Base-by-base conservation (phyloP, 1,139 yeast species). In the Magnusiomyces tetraspermus region DNA sequence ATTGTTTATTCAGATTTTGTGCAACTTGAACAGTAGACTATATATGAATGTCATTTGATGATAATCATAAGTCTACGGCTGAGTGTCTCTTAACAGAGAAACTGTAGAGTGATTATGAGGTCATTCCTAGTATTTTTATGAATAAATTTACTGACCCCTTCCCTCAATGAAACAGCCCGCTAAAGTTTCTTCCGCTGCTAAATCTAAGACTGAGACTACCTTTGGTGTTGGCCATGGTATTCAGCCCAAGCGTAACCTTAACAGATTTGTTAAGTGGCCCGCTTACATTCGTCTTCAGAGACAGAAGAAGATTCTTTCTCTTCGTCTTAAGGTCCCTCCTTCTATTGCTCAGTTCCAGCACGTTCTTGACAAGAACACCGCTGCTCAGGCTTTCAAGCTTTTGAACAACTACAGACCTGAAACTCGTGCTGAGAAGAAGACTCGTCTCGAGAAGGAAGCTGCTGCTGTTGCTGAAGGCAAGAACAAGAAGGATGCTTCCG, bases 391-490 rank as follows among this genome's bases (percentile, higher is more conserved):
- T 65, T 85, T 90, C 82, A 89, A 90, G 80, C 84, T 90, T 70
- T 83, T 90, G 79, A 88, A 88, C 94, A 90, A 89, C 80, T 90
- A 90, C 86, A 85, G 95, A 79, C 97, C 97, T 72, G 97, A 90
- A 80, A 86, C 96, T 66, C 70, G 82, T 72, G 85, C 92, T 70
- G 96, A 90, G 78, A 90, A 90, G 95, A 88, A 89, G 82, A 96
- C 88, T 79, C 88, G 97, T 80, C 85, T 90, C 71, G 85, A 95
- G 76, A 89, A 86, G 78, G 97, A 90, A 79, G 97, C 97, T 66
- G 95, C 96, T 68, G 97, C 96, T 68, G 83, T 89, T 71, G 96
- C 97, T 62, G 96, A 88, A 72, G 97, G 97, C 72, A 89, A 88
- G 82, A 79, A 87, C 75, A 89, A 86, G 75, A 88, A 85, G 77